A percentile compares a stretch with the other conserved stretches of the same genome.
Evolutionary conservation across 345 rosid species (phyloP).

Genomic region (Salix viminalis): DNA sequence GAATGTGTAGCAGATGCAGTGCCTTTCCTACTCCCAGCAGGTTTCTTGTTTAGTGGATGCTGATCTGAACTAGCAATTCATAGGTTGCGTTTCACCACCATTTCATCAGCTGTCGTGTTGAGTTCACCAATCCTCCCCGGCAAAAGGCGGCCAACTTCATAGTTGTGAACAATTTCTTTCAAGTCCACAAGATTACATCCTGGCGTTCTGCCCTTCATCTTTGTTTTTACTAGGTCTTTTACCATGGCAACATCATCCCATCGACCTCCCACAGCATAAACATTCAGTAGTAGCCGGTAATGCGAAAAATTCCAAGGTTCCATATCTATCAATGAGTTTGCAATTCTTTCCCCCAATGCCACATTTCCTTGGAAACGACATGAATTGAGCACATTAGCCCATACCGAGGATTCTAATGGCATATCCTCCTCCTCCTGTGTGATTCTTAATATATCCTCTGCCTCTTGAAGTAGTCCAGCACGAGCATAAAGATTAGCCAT

Average conservation of each 20-base stretch:
- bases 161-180: constrained; percentile 54
- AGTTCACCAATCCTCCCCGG: constrained; percentile 12
- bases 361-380: constrained; percentile 48
- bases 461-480: constrained; percentile 39
- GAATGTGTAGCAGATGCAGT: too few species aligned
- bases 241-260: constrained; percentile 56
- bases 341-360: constrained; percentile 47
- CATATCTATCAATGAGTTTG: constrained; percentile 40
- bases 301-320: constrained; percentile 53
- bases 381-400: constrained; percentile 50
- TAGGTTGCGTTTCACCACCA: not conserved
- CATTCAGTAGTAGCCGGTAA: constrained; percentile 51
- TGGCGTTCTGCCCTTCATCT: constrained; percentile 38
- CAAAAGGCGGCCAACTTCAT: constrained; percentile 15
- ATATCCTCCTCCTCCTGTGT: constrained; percentile 27
- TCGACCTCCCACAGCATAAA: constrained; percentile 51
- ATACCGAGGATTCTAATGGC: constrained; percentile 39
- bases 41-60: too few species aligned
- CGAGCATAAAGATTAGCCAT: constrained; percentile 61
- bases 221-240: constrained; percentile 42
- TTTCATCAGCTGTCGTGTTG: constrained; percentile 1
- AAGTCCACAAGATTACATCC: constrained; percentile 60
- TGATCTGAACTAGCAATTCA: constrained; percentile 1
- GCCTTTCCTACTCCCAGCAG: not conserved
- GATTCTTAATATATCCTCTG: constrained; percentile 45